Evolutionary conservation across 768 basidiomycete genomes (phyloP).

Genomic region (Dacryopinax spathularia): DNA sequence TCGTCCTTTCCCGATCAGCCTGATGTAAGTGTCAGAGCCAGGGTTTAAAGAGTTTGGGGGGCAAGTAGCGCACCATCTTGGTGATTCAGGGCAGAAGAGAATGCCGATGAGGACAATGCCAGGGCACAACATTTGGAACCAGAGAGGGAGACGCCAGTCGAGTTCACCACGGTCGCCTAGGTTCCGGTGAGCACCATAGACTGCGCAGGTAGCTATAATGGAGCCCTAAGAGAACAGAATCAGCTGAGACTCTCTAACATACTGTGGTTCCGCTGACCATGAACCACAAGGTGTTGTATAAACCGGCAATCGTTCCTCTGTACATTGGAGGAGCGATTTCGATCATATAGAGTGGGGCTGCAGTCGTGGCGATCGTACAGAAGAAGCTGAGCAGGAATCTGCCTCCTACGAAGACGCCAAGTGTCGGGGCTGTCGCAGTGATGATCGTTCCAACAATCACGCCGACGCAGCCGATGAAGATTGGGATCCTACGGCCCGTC

Average conservation of each 20-base stretch:
- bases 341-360: not conserved
- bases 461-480: not conserved
- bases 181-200: not conserved
- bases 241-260: no score
- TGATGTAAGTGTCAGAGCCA: not conserved
- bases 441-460: not conserved
- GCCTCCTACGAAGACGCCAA: not conserved
- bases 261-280: no score
- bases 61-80: not conserved
- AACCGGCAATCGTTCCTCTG: not conserved
- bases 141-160: slow-evolving; percentile 1
- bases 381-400: slow-evolving; percentile 1
- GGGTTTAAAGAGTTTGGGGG: not conserved
- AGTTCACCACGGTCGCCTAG: not conserved
- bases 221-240: not conserved
- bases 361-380: not conserved
- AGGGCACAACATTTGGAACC: not conserved
- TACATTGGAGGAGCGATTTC: not conserved
- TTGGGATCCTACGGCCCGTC: not conserved
- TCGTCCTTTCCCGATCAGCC: slow-evolving; percentile 46
- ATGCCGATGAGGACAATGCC: not conserved
- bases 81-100: not conserved
- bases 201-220: not conserved
- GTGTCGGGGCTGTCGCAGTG: not conserved
- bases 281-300: not conserved